A percentile compares a stretch with the other conserved stretches of the same genome.
phyloP scores from a whole-genome alignment of 2,329 filamentous ascomycete species.

The Ceratocystis colombiana region DNA sequence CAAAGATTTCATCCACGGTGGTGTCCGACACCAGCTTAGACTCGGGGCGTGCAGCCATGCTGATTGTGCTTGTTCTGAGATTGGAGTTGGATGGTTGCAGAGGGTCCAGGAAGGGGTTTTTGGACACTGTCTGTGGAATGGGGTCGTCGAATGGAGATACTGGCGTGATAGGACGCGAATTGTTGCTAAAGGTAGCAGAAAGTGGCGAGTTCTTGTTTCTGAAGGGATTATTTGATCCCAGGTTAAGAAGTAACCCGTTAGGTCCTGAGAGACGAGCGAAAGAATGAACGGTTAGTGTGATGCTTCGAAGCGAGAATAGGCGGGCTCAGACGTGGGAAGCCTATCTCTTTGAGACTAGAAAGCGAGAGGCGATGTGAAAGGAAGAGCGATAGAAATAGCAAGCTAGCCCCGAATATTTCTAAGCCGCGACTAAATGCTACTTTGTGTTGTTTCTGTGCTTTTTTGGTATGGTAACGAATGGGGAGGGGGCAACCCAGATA shows the following conservation, averaged over 20 bases:
- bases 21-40: conserved; percentile 35
- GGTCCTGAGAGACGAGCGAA: conserved; percentile 35
- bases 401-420: neutral
- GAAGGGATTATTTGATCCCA: conserved; percentile 74
- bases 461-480: conserved; percentile 8
- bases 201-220: conserved; percentile 58
- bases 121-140: conserved; percentile 49
- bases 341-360: neutral
- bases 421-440: neutral
- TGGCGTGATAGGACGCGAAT: conserved; percentile 32
- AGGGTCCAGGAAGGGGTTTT: conserved; percentile 65
- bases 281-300: conserved; percentile 41
- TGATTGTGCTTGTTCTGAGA: conserved; percentile 16
- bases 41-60: conserved; percentile 42
- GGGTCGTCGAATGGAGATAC: conserved; percentile 52
- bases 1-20: conserved; percentile 63
- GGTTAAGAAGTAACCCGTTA: conserved; percentile 49
- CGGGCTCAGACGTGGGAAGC: neutral
- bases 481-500: conserved; percentile 5
- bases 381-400: neutral
- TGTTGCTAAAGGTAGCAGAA: conserved; percentile 31
- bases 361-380: neutral
- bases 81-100: conserved; percentile 15
- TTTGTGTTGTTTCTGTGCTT: neutral
- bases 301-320: conserved; percentile 32